Base-by-base conservation (phyloP, 352 stramenopile species). In the Pythium phragmitis region DNA sequence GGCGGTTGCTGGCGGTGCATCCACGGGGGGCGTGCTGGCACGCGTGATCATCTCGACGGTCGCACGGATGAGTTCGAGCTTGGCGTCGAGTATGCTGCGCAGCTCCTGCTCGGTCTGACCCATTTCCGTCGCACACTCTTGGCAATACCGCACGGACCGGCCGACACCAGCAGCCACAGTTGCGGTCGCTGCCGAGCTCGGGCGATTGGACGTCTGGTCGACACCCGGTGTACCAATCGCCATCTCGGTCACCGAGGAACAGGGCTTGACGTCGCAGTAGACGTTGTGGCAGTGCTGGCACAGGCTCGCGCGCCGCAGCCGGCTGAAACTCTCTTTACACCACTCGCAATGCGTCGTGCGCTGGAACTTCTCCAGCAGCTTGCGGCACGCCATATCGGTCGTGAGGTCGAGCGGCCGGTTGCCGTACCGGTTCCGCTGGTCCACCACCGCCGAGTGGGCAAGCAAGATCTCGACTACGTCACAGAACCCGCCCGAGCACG, bases 281-380 rank as follows among this genome's bases (percentile, higher is more conserved):
- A 92, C 75, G 50, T 88, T 89, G 59, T 85, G 76, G 66, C 85
- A 92, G 56, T 91, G 82, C 65, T 92, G 85, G 17, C 85, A 94
- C 34, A 94, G 62, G 51, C 80, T 92, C 28, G 79, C 72, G 30
- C 82, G 77, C 9, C 82, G 80, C 11, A 87, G 71, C n/a, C 74
- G 75, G 26, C 59, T 81, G 72, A 94, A 94, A 14, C 60, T 54
- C 62, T 92, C 85, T 60, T 92, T 91, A 49, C 85, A 94, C 77
- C 79, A 87, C 53, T 92, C 82, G 54, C 85, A 94, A 8, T 48
- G 57, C 7, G 65, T 79, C 63, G 91, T 80, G 48, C 65, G 67
- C 43, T 86, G 67, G 57, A 91, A 89, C 47, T 85, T 82, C 23
- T 75, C 58, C 43, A 94, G 48, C 19, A 94, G 63, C 26, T 85